A percentile compares a stretch with the other conserved stretches of the same genome.
phyloP scores from a whole-genome alignment of 441 rosid species.

The Euphorbia corollata region DNA sequence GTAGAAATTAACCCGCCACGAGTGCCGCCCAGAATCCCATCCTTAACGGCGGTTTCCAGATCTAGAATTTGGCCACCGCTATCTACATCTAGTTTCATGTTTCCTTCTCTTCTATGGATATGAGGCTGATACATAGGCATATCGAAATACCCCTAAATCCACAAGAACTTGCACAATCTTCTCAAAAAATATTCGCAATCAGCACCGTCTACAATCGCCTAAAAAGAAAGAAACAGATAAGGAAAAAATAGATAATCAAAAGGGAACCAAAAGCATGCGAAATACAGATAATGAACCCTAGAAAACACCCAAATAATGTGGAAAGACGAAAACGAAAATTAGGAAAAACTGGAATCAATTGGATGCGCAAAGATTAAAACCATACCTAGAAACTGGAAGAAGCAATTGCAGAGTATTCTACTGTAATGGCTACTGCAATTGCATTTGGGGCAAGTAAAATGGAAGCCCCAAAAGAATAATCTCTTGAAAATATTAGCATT shows the following conservation, averaged over 20 bases:
- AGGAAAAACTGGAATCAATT: neutral
- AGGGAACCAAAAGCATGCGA: conserved; percentile 1
- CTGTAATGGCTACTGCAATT: neutral
- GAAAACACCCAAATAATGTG: neutral
- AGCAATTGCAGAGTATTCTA: neutral
- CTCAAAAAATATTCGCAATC: neutral
- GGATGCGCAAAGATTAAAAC: neutral
- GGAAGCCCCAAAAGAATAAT: conserved; percentile 8
- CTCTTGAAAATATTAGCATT: conserved; percentile 1
- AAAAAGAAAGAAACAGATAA: conserved; percentile 19
- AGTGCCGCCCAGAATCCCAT: conserved; percentile 63
- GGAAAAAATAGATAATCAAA: conserved; percentile 16
- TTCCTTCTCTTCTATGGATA: neutral
- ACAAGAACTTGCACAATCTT: conserved; percentile 21
- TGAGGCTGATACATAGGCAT: conserved; percentile 14
- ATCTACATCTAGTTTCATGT: neutral
- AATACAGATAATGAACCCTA: neutral
- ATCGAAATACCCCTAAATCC: conserved; percentile 12
- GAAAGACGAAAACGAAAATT: neutral
- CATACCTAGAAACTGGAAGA: neutral
- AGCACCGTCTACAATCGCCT: conserved; percentile 23
- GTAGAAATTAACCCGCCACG: conserved; percentile 24
- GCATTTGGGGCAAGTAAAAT: conserved; percentile 1
- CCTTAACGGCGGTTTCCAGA: conserved; percentile 77
- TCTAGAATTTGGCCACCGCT: conserved; percentile 60